Percentiles rank a stretch among this genome's conserved stretches.
Evolutionary conservation across 768 basidiomycete species (phyloP).

Genomic region (Hypholoma fasciculare): DNA sequence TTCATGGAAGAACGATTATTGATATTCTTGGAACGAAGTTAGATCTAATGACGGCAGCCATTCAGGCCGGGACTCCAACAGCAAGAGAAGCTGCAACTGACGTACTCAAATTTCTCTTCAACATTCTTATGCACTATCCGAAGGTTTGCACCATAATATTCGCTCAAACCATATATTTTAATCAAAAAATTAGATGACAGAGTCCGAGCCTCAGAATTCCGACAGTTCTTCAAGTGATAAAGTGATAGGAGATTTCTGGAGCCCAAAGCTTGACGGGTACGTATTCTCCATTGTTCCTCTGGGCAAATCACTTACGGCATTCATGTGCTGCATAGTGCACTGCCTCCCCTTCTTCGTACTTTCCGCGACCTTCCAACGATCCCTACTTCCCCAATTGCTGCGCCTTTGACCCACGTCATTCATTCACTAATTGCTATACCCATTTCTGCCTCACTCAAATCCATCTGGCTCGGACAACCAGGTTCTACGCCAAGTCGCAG

Average conservation of each 20-base stretch:
- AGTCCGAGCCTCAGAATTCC: conserved; percentile 44
- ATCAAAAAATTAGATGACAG: conserved; percentile 31
- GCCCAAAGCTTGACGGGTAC: conserved; percentile 67
- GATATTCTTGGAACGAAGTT: conserved; percentile 65
- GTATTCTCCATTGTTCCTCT: conserved; percentile 16
- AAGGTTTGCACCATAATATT: conserved; percentile 45
- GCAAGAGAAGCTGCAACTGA: conserved; percentile 78
- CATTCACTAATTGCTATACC: conserved; percentile 84
- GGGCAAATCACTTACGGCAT: background rate
- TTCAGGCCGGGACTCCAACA: conserved; percentile 53
- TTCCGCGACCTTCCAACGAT: conserved; percentile 67
- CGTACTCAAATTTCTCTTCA: conserved; percentile 82
- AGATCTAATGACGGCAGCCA: conserved; percentile 49
- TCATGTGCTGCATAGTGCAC: conserved; percentile 44
- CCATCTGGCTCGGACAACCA: conserved; percentile 60
- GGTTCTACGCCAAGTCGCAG: conserved; percentile 31
- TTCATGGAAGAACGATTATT: conserved; percentile 53
- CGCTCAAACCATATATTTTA: conserved; percentile 2
- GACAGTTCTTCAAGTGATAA: conserved; percentile 36
- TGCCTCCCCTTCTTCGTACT: conserved; percentile 68
- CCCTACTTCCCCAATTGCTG: conserved; percentile 61
- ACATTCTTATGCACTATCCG: conserved; percentile 79
- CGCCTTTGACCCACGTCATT: conserved; percentile 80
- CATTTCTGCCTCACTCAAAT: conserved; percentile 51
- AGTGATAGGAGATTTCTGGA: conserved; percentile 78